These are phyloP conservation scores for Fistulina hepatica DNA, from an alignment of 1,284 basidiomycete genomes.

Conservation along the genomic window DNA sequence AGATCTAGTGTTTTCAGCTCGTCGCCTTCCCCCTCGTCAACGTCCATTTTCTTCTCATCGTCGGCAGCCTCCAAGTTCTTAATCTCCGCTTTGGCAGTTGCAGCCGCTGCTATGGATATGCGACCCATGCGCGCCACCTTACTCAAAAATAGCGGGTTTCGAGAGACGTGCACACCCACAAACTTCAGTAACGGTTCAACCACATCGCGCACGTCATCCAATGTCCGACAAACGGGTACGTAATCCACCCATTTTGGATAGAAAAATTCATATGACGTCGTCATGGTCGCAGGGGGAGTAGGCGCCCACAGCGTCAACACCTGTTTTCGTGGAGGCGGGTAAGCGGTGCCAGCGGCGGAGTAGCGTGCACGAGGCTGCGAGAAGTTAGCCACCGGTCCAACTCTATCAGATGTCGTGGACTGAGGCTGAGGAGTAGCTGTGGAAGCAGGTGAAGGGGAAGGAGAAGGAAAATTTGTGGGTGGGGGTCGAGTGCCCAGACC, in stretches of 20 bases:
- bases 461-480: too few species aligned
- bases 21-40: too few species aligned
- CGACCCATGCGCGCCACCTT: constrained; percentile 41
- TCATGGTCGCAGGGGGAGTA: constrained; percentile 61
- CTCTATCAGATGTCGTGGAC: constrained; percentile 30
- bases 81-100: too few species aligned
- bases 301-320: constrained; percentile 62
- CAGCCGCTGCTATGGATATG: constrained; percentile 33
- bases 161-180: constrained; percentile 64
- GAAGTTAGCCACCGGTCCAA: constrained; percentile 50
- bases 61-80: too few species aligned
- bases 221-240: constrained; percentile 51
- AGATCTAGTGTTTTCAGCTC: constrained; percentile 39
- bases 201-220: constrained; percentile 63
- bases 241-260: constrained; percentile 73
- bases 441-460: too few species aligned
- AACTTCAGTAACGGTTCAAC: constrained; percentile 70
- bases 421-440: too few species aligned
- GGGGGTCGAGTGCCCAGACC: too few species aligned
- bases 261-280: constrained; percentile 77
- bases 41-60: constrained; percentile 20
- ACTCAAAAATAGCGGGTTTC: constrained; percentile 39
- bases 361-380: constrained; percentile 51
- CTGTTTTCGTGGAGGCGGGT: constrained; percentile 44
- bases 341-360: constrained; percentile 41